A percentile compares a stretch with the other conserved stretches of the same genome.
Evolutionary conservation across 345 rosid genomes (phyloP).

Genomic region (Syzygium aromaticum): DNA sequence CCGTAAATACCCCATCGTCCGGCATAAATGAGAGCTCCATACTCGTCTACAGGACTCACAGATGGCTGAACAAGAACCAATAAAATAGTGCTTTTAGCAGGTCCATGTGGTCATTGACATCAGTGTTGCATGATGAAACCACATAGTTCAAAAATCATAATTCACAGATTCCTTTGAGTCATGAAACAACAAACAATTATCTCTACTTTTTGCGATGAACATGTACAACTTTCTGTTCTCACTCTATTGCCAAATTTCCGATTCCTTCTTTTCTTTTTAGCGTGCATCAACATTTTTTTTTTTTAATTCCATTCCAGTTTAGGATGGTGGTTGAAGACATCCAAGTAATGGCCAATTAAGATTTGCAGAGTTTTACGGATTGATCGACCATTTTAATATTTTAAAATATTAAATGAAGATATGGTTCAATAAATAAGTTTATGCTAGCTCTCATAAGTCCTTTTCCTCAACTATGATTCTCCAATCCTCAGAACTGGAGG

Average conservation of each 20-base stretch:
- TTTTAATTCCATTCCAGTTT: not conserved
- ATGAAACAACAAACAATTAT: not conserved
- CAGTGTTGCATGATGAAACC: not conserved
- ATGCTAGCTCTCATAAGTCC: not conserved
- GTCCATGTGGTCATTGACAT: not conserved
- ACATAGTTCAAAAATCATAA: not conserved
- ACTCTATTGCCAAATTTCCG: not conserved
- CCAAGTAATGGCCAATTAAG: not conserved
- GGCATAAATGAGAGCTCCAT: constrained; percentile 80
- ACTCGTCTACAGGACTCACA: constrained; percentile 69
- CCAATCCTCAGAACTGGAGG: not conserved
- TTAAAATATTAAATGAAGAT: not conserved
- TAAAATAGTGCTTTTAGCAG: not conserved
- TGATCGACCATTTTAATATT: not conserved
- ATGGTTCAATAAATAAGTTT: not conserved
- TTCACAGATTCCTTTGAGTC: not conserved
- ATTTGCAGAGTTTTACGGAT: not conserved
- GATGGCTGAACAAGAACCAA: constrained; percentile 35
- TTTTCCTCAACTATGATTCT: not conserved
- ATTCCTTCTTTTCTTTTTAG: not conserved
- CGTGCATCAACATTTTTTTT: not conserved
- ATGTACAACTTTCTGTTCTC: not conserved
- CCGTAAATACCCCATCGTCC: constrained; percentile 96
- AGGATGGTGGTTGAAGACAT: not conserved
- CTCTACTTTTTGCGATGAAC: too few relatives aligned